Conservation (phyloP, 2,329 filamentous ascomycete species). For the Neopestalotiopsis clavispora region DNA sequence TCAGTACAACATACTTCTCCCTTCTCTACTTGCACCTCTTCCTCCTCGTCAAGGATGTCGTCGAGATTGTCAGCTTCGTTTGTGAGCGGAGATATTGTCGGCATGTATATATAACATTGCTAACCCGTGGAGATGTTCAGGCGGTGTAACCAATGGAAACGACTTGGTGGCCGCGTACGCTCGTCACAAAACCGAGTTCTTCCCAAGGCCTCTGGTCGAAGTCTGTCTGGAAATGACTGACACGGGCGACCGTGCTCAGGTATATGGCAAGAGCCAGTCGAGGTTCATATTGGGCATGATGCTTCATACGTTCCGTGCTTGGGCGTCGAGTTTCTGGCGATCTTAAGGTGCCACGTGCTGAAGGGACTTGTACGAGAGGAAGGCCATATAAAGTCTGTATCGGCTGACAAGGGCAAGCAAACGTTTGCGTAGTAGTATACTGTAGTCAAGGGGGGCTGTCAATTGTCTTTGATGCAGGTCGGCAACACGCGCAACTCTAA, state of each 20-base stretch:
- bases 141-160: constrained; percentile 61
- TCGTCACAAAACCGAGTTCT: constrained; percentile 43
- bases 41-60: neutral
- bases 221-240: constrained; percentile 49
- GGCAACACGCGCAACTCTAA: neutral
- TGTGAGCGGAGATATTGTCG: neutral
- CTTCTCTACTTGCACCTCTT: neutral
- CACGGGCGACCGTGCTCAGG: constrained; percentile 52
- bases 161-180: constrained; percentile 59
- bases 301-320: constrained; percentile 45
- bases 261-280: constrained; percentile 44
- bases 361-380: neutral
- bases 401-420: neutral
- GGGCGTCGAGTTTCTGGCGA: constrained; percentile 23
- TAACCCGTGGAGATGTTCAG: constrained; percentile 31
- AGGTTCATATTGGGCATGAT: constrained; percentile 38
- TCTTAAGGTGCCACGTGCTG: neutral
- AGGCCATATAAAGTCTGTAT: neutral
- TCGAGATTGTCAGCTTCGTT: neutral
- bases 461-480: neutral
- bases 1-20: constrained; percentile 33
- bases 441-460: neutral
- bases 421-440: neutral
- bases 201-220: constrained; percentile 49
- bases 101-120: neutral